Percentiles rank a stretch among this genome's conserved stretches.
These are phyloP conservation scores for Schizothecium vesticola DNA, from an alignment of 495 filamentous ascomycete genomes.

Conservation along the genomic window DNA sequence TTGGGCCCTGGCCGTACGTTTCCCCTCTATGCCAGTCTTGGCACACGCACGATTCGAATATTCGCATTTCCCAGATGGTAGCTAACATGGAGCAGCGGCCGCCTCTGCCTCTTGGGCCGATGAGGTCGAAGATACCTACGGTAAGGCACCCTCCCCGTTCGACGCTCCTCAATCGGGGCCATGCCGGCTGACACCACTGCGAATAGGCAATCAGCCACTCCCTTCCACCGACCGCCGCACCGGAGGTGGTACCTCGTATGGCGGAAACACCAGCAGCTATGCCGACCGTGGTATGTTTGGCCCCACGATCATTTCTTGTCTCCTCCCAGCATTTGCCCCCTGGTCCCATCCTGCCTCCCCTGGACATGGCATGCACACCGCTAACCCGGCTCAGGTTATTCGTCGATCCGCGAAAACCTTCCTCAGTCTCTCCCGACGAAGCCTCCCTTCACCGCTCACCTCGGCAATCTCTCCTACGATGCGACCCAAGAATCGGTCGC, in stretches of 20 bases:
- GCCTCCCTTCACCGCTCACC: constrained; percentile 90
- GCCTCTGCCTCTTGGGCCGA: constrained; percentile 86
- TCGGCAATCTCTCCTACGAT: constrained; percentile 95
- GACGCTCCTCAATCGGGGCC: not conserved
- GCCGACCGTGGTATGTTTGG: constrained; percentile 32
- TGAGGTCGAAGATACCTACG: constrained; percentile 84
- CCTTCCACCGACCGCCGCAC: constrained; percentile 38
- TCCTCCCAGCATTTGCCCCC: not conserved
- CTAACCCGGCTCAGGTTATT: constrained; percentile 46
- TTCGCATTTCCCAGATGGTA: constrained; percentile 1
- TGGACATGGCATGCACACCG: not conserved
- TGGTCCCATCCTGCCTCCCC: no score
- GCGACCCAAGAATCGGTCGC: constrained; percentile 72
- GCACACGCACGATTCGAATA: constrained; percentile 5
- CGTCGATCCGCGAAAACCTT: constrained; percentile 66
- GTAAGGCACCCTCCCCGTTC: constrained; percentile 42
- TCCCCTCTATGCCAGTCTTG: constrained; percentile 24
- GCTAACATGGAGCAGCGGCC: constrained; percentile 43
- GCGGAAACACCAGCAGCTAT: constrained; percentile 24
- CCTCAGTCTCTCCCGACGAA: constrained; percentile 71
- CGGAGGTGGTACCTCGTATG: constrained; percentile 23
- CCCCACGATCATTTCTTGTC: not conserved
- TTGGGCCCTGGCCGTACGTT: constrained; percentile 74
- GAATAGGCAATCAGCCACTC: constrained; percentile 40
- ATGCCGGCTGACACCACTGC: not conserved